Base-by-base conservation (phyloP, 2,329 filamentous ascomycete species). In the Ophiostoma montium region DNA sequence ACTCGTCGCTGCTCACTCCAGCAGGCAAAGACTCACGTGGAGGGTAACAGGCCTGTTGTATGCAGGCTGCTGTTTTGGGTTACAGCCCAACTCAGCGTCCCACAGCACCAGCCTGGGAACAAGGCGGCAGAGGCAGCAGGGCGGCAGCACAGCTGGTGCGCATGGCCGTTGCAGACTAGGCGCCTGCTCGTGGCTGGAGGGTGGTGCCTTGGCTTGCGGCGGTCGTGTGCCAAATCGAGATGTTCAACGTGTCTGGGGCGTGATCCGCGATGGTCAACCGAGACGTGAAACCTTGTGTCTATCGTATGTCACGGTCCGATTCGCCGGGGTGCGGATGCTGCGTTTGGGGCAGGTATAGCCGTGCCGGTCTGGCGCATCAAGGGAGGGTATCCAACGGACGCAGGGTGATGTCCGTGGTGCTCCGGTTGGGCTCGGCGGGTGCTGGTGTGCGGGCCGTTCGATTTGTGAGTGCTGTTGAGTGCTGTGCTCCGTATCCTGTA, bases 31-130 rank as follows among this genome's bases (percentile, higher is more conserved):
- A 33, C 31, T 11, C 31, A 33, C 10, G 31, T 12, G 9, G 31
- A 11, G 3, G 31, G 31, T 3, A 48, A 35, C 36, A 51, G 39
- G 50, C 36, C 43, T 42, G 16, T 11, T 16, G 3, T 39, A 54
- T 54, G 54, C 51, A 56, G 48, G 54, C 46, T 36, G 52, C 52
- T 54, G 35, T 36, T 54, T 54, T 53, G 48, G 54, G 54, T 51
- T 53, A 51, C 51, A 46, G 42, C 44, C 47, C 44, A 45, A 48
- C 46, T 47, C 36, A 39, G 47, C 32, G 52, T 54, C 52, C 52
- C 52, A 51, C 54, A 49, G 48, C 39, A 47, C 39, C 33, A 45
- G 32, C 49, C 41, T 16, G 31, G 10, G 33, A 27, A 35, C 6
- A 19, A 11, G 21, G 36, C 19, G 38, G 43, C 49, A 52, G 47